phyloP scores from a whole-genome alignment of 176 grass and related monocot genomes.

The bread wheat (Triticum aestivum) region IWGSC_CS_RefSeq_v2.1 NC_057802.1:180495162-180495661 shows the following conservation, averaged over 20 bases:
- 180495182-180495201: background rate
- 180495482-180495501: conserved; percentile 22
- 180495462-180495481: conserved; percentile 34
- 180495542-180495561: conserved; percentile 30
- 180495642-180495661: conserved; percentile 64
- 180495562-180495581: conserved; percentile 36
- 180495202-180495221: conserved; percentile 14
- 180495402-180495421: conserved; percentile 27
- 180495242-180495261: conserved; percentile 17
- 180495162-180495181: conserved; percentile 3
- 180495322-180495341: conserved; percentile 24
- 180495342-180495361: conserved; percentile 25
- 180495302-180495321: conserved; percentile 19
- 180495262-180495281: conserved; percentile 13
- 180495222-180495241: conserved; percentile 26
- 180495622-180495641: conserved; percentile 51
- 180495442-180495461: conserved; percentile 35
- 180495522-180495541: conserved; percentile 21
- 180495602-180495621: conserved; percentile 28
- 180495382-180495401: conserved; percentile 46
- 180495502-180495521: conserved; percentile 17
- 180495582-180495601: conserved; percentile 14
- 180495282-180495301: conserved; percentile 13
- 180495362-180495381: conserved; percentile 36
- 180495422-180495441: conserved; percentile 50